phyloP scores from a whole-genome alignment of 257 asterid genomes.

The Solanum corneliomulleri region DNA sequence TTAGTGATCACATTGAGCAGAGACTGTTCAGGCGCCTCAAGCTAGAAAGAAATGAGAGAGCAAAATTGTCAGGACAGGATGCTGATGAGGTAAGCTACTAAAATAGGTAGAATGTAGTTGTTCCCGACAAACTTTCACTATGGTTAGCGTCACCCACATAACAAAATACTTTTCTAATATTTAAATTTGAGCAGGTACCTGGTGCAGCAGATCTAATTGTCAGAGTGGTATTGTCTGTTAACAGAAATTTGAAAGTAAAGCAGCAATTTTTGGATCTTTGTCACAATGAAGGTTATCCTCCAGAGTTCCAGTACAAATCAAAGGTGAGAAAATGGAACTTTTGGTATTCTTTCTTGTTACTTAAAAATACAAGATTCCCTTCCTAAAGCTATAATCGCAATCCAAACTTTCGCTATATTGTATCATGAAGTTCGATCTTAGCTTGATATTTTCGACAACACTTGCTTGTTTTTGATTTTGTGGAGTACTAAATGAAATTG shows the following conservation, averaged over 20 bases:
- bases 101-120: background rate
- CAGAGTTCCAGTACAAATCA: slow-evolving; percentile 58
- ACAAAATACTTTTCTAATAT: background rate
- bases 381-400: background rate
- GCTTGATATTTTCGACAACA: background rate
- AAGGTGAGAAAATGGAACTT: slow-evolving; percentile 31
- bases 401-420: background rate
- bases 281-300: slow-evolving; percentile 42
- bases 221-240: slow-evolving; percentile 50
- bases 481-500: background rate
- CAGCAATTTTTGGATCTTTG: slow-evolving; percentile 50
- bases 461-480: background rate
- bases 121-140: background rate
- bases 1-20: slow-evolving; percentile 59
- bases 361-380: background rate
- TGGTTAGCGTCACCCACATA: background rate
- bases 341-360: background rate
- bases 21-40: slow-evolving; percentile 45
- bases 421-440: background rate
- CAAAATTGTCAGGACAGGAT: slow-evolving; percentile 26
- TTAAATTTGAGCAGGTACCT: slow-evolving; percentile 37
- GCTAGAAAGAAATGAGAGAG: slow-evolving; percentile 50
- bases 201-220: slow-evolving; percentile 52
- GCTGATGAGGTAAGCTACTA: slow-evolving; percentile 38
- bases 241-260: slow-evolving; percentile 47